Base-by-base conservation (phyloP, 2,329 filamentous ascomycete genomes). In the Colletotrichum tamarilloi region DNA sequence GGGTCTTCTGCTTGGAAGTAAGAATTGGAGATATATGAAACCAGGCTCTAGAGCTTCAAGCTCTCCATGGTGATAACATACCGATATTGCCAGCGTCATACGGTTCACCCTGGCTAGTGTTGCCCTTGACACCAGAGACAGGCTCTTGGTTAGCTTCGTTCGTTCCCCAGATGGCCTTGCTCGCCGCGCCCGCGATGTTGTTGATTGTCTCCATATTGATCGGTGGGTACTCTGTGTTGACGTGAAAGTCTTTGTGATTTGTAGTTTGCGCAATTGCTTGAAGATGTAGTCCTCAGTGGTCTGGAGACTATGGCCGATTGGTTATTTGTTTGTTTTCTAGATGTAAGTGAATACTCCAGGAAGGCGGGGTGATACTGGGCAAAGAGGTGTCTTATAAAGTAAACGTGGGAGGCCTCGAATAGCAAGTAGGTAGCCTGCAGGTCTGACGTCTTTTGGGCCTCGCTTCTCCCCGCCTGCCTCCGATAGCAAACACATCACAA, bases 21-120 rank as follows among this genome's bases (percentile, higher is more conserved):
- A 74, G 62, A 19, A 62, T 35, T 12, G 3, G 30, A 6, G 5
- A 4, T 16, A 19, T 12, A 19, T 9, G 19, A 4, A 24, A 16
- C 24, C 12, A 19, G 7, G 4, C 16, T 52, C n/a, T 14, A 24
- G 14, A 19, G 12, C 24, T 5, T 5, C 12, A 6, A 22, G 8
- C 49, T 24, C 24, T 30, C 24, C 24, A 19, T 7, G 3, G 16
- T n/a, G 26, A 26, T 35, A 14, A 66, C 79, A 55, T 88, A 85
- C 90, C 87, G n/a, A 89, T 83, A 81, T 97, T 97, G 62, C 94
- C 94, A 71, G 91, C 90, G 79, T 97, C 94, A 77, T 92, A 97
- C 0, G 94, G 94, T 80, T 96, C 92, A 14, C 89, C 90, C 56
- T 86, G 87, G 28, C 88, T 87, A 5, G 93, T 92, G 79, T 92